Evolutionary conservation across 2,329 filamentous ascomycete genomes (phyloP).

Genomic region (Fusarium coicis): DNA sequence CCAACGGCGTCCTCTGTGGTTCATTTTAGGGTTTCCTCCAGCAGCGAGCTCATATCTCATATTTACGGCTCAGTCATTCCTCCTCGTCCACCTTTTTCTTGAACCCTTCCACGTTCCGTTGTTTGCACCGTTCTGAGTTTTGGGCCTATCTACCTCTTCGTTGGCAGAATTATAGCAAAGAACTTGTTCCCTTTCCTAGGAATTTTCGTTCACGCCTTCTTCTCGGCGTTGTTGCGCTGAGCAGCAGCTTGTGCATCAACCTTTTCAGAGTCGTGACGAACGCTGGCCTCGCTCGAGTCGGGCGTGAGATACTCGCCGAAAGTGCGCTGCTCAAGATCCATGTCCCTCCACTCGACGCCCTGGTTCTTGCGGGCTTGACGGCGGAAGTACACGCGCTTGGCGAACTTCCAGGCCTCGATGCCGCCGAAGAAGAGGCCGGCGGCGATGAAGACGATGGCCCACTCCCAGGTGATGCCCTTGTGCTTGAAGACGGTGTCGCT

Average conservation of each 20-base stretch:
- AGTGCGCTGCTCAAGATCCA: conserved; percentile 53
- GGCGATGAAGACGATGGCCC: conserved; percentile 67
- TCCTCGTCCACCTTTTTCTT: conserved; percentile 41
- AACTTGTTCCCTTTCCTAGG: background rate
- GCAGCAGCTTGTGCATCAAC: conserved; percentile 21
- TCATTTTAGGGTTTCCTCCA: conserved; percentile 18
- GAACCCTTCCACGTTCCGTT: conserved; percentile 31
- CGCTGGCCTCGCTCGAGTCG: conserved; percentile 43
- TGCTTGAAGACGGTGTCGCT: conserved; percentile 71
- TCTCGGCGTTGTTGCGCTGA: conserved; percentile 21
- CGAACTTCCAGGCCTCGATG: conserved; percentile 69
- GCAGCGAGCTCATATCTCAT: conserved; percentile 22
- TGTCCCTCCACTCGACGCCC: conserved; percentile 50
- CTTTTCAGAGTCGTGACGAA: conserved; percentile 43
- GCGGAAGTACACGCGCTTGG: conserved; percentile 60
- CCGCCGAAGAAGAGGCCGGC: conserved; percentile 67
- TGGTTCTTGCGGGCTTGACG: conserved; percentile 35
- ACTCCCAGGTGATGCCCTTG: conserved; percentile 70
- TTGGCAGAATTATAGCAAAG: background rate
- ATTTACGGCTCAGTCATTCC: conserved; percentile 43
- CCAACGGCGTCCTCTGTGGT: conserved; percentile 29
- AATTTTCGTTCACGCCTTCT: conserved; percentile 36
- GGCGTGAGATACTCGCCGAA: conserved; percentile 53
- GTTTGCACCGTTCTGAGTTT: conserved; percentile 11
- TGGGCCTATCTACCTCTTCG: background rate